Evolutionary conservation across 805 yeast genomes (phyloP).

Genomic region (Wickerhamiella domercqiae): DNA sequence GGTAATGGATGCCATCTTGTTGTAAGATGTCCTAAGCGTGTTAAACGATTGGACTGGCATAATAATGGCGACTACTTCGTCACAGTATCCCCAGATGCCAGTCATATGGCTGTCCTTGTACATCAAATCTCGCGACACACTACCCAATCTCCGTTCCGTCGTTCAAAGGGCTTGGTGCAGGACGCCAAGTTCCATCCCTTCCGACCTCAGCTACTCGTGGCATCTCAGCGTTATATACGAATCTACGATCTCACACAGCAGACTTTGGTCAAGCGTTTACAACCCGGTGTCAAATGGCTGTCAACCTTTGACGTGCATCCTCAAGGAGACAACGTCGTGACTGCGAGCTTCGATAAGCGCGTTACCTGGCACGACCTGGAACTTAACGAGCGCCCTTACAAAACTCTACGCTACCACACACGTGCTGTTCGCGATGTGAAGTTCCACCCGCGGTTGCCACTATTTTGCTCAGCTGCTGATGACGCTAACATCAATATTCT

Average conservation of each 20-base stretch:
- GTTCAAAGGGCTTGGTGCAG: constrained; percentile 85
- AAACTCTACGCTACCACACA: constrained; percentile 86
- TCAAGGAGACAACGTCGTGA: constrained; percentile 84
- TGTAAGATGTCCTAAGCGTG: constrained; percentile 45
- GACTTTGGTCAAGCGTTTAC: constrained; percentile 60
- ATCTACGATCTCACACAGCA: constrained; percentile 85
- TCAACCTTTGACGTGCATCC: constrained; percentile 88
- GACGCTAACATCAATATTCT: constrained; percentile 87
- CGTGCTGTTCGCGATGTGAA: constrained; percentile 81
- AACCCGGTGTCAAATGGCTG: constrained; percentile 95
- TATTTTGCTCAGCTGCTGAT: constrained; percentile 89
- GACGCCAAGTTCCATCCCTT: constrained; percentile 96
- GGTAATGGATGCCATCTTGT: constrained; percentile 56
- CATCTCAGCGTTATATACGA: constrained; percentile 83
- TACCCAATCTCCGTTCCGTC: constrained; percentile 89
- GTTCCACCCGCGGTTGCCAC: constrained; percentile 77
- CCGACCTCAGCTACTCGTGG: constrained; percentile 84
- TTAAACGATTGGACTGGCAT: constrained; percentile 87
- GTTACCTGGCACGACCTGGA: constrained; percentile 97
- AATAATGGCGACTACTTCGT: constrained; percentile 94
- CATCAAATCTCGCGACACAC: constrained; percentile 91
- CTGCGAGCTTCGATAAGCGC: constrained; percentile 86
- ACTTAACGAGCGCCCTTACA: constrained; percentile 75
- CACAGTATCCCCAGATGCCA: constrained; percentile 88
- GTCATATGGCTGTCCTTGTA: constrained; percentile 74